Evolutionary conservation across 1,139 yeast species (phyloP), one percentile per base, ranked within the genome.

Genomic region (Candida sanyaensis): DNA sequence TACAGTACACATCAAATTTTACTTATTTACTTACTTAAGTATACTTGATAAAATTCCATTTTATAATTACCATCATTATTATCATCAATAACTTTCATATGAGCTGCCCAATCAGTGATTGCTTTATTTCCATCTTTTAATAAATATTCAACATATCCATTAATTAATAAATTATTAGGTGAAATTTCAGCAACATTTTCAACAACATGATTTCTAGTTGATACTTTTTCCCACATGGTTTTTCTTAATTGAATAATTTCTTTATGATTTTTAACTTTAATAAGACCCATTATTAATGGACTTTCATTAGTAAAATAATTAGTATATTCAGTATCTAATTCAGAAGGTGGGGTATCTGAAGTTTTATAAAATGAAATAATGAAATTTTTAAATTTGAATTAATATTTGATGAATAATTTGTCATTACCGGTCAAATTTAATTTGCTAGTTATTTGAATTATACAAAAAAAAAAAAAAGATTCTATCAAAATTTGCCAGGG

Each of bases 141-240:
- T 8, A 54, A 51, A 42, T 60, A 62, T 13, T 61, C 62, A 30
- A 62, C 65, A 45, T 52, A 54, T 12, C 66, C 66, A 43, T 55
- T 55, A 39, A 62, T 46, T 41, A 60, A 51, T 32, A 50, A 42
- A 1, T 43, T 37, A n/a, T 41, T 47, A 11, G 32, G 37, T 3
- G 45, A 36, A 24, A 59, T 50, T 10, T 44, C 46, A 28, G 58
- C 60, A 17, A 62, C 62, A 41, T 59, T 52, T 8, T 48, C 38
- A 9, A 59, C 60, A n/a, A 59, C 60, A 40, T 62, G 66, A 42
- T 56, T 61, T 43, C 65, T 53, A 23, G 53, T 42, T 4, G 57
- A 52, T 8, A 62, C 64, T 26, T 53, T 48, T 13, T 49, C 44
- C 67, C 67, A 63, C 62, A 63, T 60, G 5, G 50, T 56, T 30